phyloP scores from a whole-genome alignment of 2,329 filamentous ascomycete species.

The Cladosporium sp. region DNA sequence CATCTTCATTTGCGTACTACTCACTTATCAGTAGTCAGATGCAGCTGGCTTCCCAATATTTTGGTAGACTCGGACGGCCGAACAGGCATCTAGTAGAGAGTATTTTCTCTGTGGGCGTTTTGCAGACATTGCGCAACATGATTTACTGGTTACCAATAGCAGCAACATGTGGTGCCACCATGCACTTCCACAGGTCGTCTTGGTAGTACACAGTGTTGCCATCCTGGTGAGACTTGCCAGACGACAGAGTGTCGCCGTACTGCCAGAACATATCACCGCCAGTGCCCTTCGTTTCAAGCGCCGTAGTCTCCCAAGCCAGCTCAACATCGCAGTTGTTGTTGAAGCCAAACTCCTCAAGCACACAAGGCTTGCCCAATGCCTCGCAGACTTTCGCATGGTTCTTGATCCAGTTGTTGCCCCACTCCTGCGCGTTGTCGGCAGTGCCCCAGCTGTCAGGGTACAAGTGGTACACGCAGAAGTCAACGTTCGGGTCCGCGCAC shows the following conservation, averaged over 20 bases:
- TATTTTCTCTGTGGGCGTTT: too few species aligned
- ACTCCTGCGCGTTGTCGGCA: constrained; percentile 12
- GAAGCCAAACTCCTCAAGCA: constrained; percentile 20
- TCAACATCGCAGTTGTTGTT: constrained; percentile 15
- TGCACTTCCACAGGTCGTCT: constrained; percentile 11
- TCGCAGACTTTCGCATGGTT: constrained; percentile 17
- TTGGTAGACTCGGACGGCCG: too few species aligned
- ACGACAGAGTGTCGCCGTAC: constrained; percentile 20
- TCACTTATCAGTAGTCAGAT: too few species aligned
- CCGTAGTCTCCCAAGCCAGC: constrained; percentile 18
- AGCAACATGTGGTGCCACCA: constrained; percentile 15
- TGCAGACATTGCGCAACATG: too few species aligned
- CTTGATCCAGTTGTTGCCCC: constrained; percentile 20
- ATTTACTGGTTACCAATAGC: constrained; percentile 9
- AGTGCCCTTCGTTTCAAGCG: constrained; percentile 11
- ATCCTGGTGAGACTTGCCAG: constrained; percentile 17
- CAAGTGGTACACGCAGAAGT: constrained; percentile 21
- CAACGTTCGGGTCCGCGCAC: constrained; percentile 16
- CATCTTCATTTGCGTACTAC: too few species aligned
- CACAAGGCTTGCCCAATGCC: constrained; percentile 19
- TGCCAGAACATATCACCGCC: constrained; percentile 23
- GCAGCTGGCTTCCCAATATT: too few species aligned
- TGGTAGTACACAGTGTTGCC: constrained; percentile 19
- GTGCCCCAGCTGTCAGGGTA: constrained; percentile 17
- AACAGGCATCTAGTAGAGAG: too few species aligned